Conservation (phyloP, 2,329 filamentous ascomycete species). For the Dactylonectria estremocensis region DNA sequence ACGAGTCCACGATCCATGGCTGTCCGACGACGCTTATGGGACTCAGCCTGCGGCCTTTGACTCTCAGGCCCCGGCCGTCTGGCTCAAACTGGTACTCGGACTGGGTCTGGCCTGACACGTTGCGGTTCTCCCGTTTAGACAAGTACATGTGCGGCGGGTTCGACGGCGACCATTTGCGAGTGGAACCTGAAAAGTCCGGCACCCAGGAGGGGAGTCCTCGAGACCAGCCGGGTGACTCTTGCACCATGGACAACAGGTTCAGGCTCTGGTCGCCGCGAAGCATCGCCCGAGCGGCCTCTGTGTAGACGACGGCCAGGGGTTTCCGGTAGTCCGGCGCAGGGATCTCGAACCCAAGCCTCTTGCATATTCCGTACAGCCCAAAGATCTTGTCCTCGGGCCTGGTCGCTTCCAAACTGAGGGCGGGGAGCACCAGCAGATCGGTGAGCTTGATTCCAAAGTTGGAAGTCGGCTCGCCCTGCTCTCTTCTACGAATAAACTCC, state of each 20-base stretch:
- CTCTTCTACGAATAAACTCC: background rate
- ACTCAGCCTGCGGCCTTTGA: background rate
- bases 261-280: background rate
- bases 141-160: background rate
- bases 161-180: background rate
- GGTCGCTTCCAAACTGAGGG: background rate
- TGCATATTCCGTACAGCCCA: background rate
- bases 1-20: background rate
- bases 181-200: background rate
- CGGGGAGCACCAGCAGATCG: background rate
- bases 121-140: background rate
- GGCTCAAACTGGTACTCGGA: background rate
- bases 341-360: background rate
- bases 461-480: background rate
- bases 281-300: background rate
- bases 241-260: background rate
- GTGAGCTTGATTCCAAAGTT: background rate
- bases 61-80: background rate
- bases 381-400: background rate
- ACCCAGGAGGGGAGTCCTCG: background rate
- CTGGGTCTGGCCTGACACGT: background rate
- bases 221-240: background rate
- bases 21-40: background rate
- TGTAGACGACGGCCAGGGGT: background rate
- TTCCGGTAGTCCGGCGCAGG: background rate